Percentiles rank a stretch among this genome's conserved stretches.
Evolutionary conservation across 495 filamentous ascomycete species (phyloP).

Genomic region (Bombardia bombarda): DNA sequence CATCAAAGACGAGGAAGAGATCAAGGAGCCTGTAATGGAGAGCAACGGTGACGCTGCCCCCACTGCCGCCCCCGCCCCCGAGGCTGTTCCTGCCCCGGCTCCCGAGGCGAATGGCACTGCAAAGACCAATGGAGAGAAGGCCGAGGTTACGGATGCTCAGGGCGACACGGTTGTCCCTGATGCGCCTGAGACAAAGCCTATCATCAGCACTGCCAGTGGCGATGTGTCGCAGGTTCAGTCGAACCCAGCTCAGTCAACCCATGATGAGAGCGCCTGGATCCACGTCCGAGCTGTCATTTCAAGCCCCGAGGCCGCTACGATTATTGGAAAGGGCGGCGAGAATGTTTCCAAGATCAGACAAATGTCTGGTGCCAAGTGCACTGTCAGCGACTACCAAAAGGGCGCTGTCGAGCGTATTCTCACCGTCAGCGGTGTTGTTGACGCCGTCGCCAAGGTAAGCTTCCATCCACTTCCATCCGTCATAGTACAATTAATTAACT

Average conservation of each 20-base stretch:
- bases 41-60: slow-evolving; percentile 29
- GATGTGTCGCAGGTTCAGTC: slow-evolving; percentile 30
- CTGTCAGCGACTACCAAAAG: slow-evolving; percentile 94
- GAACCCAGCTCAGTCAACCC: slow-evolving; percentile 19
- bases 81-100: slow-evolving; percentile 7
- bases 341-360: slow-evolving; percentile 93
- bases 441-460: slow-evolving; percentile 91
- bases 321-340: slow-evolving; percentile 97
- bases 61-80: slow-evolving; percentile 6
- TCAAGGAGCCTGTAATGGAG: slow-evolving; percentile 28
- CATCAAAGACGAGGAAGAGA: slow-evolving; percentile 46
- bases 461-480: neutral
- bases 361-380: slow-evolving; percentile 92
- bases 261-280: slow-evolving; percentile 94
- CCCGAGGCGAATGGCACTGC: slow-evolving; percentile 31
- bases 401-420: slow-evolving; percentile 95
- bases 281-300: slow-evolving; percentile 95
- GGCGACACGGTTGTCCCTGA: slow-evolving; percentile 66
- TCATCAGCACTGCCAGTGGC: slow-evolving; percentile 39
- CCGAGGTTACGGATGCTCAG: slow-evolving; percentile 51
- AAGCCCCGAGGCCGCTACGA: slow-evolving; percentile 91
- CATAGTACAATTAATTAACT: slow-evolving; percentile 7
- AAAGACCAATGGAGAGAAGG: slow-evolving; percentile 44
- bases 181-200: slow-evolving; percentile 41
- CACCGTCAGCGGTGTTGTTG: slow-evolving; percentile 90